Base-by-base conservation (phyloP, 2,329 filamentous ascomycete species). In the Neonectria punicea region DNA sequence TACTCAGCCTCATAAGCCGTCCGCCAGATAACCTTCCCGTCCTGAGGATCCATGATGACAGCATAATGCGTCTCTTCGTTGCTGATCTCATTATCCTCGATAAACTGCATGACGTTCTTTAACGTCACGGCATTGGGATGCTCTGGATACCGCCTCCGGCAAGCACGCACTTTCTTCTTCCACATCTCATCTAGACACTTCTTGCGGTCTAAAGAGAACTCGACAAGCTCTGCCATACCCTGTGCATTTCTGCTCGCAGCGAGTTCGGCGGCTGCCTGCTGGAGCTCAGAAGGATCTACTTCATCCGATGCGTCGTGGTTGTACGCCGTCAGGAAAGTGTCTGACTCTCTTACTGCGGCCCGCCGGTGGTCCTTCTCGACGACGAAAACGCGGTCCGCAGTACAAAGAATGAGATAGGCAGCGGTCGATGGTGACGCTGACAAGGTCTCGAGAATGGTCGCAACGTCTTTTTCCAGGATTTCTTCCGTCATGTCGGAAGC, bases 41-140 rank as follows among this genome's bases (percentile, higher is more conserved):
- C 80, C 62, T 80, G 78, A 0, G 84, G 83, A 49, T 86, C 84
- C 70, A 82, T 84, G 11, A 84, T 80, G 5, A 75, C 72, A 0
- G 75, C 76, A 10, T 77, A 79, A 59, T 79, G 77, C 6, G 77
- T 78, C 58, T 74, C 70, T 1, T 70, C 70, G 46, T 77, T 76
- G 20, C 64, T 71, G 16, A 78, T 75, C 8, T 71, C 58, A 8
- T 66, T 60, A 22, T 74, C 60, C n/a, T 69, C 51, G 4, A 78
- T 36, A 34, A 78, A 68, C 0, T 47, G 25, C 0, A 75, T n/a
- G 4, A 78, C 74, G 51, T 76, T 75, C 0, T 67, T 41, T 0
- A 63, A 14, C 3, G 58, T 63, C 1, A 77, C 70, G 0, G 61
- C 56, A 0, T 72, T 32, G 1, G 9, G 25, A 5, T 43, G 22